Evolutionary conservation across 768 basidiomycete genomes (phyloP).

Genomic region (Russula sp.): DNA sequence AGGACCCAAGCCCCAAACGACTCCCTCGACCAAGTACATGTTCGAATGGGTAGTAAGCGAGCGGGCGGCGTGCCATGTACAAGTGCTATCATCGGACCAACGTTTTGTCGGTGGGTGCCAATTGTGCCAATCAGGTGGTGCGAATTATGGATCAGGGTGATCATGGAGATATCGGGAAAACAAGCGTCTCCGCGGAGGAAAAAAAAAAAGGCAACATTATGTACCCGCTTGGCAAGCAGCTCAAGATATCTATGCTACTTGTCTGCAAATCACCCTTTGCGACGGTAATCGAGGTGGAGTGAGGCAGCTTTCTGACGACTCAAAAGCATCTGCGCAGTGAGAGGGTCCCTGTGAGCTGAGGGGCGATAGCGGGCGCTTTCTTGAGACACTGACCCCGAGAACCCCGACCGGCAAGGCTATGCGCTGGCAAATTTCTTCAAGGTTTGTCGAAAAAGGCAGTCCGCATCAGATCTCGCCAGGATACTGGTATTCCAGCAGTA

Average conservation of each 20-base stretch:
- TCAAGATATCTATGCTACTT: background rate
- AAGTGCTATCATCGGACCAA: conserved; percentile 1
- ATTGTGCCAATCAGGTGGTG: conserved; percentile 3
- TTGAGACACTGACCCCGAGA: conserved; percentile 4
- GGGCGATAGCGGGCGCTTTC: background rate
- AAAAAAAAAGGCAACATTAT: background rate
- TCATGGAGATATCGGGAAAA: conserved; percentile 8
- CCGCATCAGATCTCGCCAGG: conserved; percentile 15
- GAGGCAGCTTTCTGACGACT: background rate
- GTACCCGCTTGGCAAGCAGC: background rate
- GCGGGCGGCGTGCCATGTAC: background rate
- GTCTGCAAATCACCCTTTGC: background rate
- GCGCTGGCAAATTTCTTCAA: conserved; percentile 18
- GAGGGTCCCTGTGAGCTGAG: background rate
- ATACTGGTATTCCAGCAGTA: conserved; percentile 2
- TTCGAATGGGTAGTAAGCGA: background rate
- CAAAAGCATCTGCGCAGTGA: background rate
- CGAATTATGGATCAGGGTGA: conserved; percentile 2
- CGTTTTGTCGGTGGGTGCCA: background rate
- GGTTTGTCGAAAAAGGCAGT: conserved; percentile 8
- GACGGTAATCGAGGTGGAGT: background rate
- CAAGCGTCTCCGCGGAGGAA: conserved; percentile 9
- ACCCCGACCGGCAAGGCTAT: conserved; percentile 5
- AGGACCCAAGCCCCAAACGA: background rate
- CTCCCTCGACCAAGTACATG: background rate